Base-by-base conservation (phyloP, 1,139 yeast genomes). In the Magnusiomyces fungicola region DNA sequence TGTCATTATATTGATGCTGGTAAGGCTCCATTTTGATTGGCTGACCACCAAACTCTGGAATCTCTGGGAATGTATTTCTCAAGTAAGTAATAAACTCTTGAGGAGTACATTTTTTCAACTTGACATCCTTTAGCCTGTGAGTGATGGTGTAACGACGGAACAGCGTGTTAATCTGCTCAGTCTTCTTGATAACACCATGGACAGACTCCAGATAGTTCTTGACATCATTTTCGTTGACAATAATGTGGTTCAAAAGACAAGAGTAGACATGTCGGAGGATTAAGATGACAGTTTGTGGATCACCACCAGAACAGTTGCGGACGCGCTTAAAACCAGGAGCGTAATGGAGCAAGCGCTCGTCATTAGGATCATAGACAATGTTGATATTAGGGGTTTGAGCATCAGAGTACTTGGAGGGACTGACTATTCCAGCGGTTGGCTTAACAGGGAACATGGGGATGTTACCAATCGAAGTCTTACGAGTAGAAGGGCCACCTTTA, bases 261-360 rank as follows among this genome's bases (percentile, higher is more conserved):
- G 16, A 6, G 23, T 34, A 34, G 3, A 34, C 38, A 19, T 18
- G 19, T 14, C 23, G 38, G 10, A 34, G 23, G 23, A 34, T 16
- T 19, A 34, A 19, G 3, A 34, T 7, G 7, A 18, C 38, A 5
- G 38, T 34, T 18, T 5, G 5, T 5, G 22, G 38, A 18, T 34
- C 38, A 5, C 38, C 38, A 18, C 38, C 38, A 18, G 38, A 21
- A 34, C 38, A 34, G 14, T n/a, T 34, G 23, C 38, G 38, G 14
- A 34, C 23, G 6, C 38, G 38, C 23, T 34, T 34, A 34, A 34
- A 34, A n/a, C 38, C 38, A 34, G 38, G 38, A 5, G 38, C 38
- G 14, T 34, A 34, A 14, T 34, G 38, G 16, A 34, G 14, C 23
- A 34, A 18, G 9, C 38, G 21, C 19, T 34, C 38, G 9, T 34